Base-by-base conservation (phyloP, 75 land plant species). In the Selaginella moellendorffii region DNA sequence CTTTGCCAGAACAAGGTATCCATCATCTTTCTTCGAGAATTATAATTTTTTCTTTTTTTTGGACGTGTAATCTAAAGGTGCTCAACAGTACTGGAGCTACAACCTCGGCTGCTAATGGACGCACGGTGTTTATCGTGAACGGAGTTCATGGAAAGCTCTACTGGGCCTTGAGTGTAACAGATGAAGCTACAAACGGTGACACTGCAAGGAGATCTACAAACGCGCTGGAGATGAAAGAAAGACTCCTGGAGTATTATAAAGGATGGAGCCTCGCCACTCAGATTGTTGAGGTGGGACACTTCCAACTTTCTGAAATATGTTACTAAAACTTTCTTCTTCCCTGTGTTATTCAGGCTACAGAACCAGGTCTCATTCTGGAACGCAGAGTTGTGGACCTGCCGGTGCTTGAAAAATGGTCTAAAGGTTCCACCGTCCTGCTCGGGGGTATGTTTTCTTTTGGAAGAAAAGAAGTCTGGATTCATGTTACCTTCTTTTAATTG, bases 371-470 rank as follows among this genome's bases (percentile, higher is more conserved):
- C 36, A 78, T 78, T 46, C 30, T 78, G 59, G 80, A 78, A 54
- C 73, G 80, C 54, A 76, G 80, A 62, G 78, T 77, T 27, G 27
- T 78, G 24, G 80, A 78, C 31, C 26, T 78, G 22, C 80, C 79
- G 2, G 80, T 78, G n/a, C 80, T 78, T 31, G 22, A 69, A 28
- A 53, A 78, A 52, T 78, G 80, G 80, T 70, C 64, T 28, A 29
- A 58, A 52, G 80, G 74, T 9, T 51, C 46, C 20, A 72, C 70
- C 24, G 78, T 69, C 53, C 70, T 78, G 63, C 73, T 78, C 53
- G 80, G 77, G 71, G 77, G 64, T 62, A 29, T 62, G 14, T 62
- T 26, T 2, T 24, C 28, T 21, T 25, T 27, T 62, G 14, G 9
- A 62, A 2, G 2, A 25, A 2, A 5, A 23, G 9, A 67, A 21